A percentile compares a stretch with the other conserved stretches of the same genome.
These are phyloP conservation scores for Chaetomium sp. DNA, from an alignment of 2,329 filamentous ascomycete species.

Conservation along the genomic window DNA sequence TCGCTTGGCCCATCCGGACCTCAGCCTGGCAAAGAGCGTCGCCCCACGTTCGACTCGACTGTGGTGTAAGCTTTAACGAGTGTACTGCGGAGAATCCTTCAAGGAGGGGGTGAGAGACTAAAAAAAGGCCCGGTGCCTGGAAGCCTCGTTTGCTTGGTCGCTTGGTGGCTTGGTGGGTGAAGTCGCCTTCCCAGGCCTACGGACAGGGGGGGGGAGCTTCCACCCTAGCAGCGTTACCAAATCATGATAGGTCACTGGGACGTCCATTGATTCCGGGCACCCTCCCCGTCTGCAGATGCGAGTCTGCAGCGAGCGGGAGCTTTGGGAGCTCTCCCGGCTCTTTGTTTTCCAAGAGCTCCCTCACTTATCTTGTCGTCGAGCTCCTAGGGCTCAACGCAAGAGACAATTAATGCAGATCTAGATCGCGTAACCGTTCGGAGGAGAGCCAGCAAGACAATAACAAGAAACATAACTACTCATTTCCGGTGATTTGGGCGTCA, in stretches of 20 bases:
- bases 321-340: background rate
- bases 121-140: background rate
- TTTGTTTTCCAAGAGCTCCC: background rate
- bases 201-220: conserved; percentile 18
- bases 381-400: background rate
- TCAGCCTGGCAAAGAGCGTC: conserved; percentile 6
- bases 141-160: background rate
- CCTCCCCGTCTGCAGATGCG: background rate
- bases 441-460: background rate
- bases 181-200: conserved; percentile 3
- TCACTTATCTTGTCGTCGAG: background rate
- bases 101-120: conserved; percentile 10
- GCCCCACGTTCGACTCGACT: background rate
- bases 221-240: conserved; percentile 9
- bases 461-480: background rate
- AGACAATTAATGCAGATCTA: background rate
- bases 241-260: conserved; percentile 11
- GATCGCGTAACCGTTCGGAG: background rate
- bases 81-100: background rate
- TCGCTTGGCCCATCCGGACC: background rate
- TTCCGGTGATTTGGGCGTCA: too few species aligned
- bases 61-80: too few species aligned
- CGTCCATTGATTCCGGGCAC: background rate
- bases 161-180: conserved; percentile 1
- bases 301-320: background rate